Conservation (phyloP, 192 early-diverging fungal genomes). For the Piromyces sp. region DNA sequence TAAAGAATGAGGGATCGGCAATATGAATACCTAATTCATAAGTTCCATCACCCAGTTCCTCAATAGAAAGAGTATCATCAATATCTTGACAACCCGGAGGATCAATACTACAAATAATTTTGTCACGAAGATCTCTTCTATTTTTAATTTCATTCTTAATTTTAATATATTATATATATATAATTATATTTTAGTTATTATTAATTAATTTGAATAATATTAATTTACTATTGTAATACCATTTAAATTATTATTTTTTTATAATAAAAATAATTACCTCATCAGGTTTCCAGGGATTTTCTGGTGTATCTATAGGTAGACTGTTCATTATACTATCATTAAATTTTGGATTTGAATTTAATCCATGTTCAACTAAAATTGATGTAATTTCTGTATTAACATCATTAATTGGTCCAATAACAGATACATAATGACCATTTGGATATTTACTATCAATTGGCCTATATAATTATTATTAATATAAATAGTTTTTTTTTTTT, state of each 20-base stretch:
- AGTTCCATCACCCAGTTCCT: conserved; percentile 18
- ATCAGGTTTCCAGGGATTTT: conserved; percentile 31
- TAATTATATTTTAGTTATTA: too few relatives aligned
- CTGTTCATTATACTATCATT: conserved; percentile 40
- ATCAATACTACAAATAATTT: conserved; percentile 49
- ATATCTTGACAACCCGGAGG: conserved; percentile 63
- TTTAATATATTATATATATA: not conserved
- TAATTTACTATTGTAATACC: too few relatives aligned
- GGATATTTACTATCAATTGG: conserved; percentile 51
- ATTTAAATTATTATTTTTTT: too few relatives aligned
- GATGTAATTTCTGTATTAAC: conserved; percentile 57
- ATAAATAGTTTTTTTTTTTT: not conserved
- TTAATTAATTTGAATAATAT: too few relatives aligned
- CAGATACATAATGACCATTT: conserved; percentile 55
- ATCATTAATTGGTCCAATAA: conserved; percentile 41
- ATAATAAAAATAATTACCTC: not conserved
- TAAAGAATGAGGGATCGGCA: conserved; percentile 56
- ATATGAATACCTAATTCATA: conserved; percentile 62
- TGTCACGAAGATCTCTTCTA: conserved; percentile 17
- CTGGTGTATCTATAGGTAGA: conserved; percentile 36
- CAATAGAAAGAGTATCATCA: conserved; percentile 57
- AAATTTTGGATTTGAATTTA: conserved; percentile 51
- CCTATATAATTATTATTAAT: conserved; percentile 7
- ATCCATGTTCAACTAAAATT: conserved; percentile 57
- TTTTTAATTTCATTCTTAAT: conserved; percentile 14